Evolutionary conservation across 768 basidiomycete species (phyloP).

Genomic region (Trametes coccinea): DNA sequence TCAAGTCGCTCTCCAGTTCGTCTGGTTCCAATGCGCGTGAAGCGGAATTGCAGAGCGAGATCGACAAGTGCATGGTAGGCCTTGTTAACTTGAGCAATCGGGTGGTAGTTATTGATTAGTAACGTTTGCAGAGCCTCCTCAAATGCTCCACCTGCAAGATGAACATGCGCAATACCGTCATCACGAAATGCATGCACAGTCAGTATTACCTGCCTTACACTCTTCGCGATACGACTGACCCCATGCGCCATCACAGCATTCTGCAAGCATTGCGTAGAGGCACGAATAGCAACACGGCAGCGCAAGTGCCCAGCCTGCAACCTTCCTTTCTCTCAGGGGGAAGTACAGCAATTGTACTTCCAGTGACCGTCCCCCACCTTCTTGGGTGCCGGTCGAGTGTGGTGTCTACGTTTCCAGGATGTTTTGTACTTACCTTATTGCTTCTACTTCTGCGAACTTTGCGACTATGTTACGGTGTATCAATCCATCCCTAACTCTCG

Average conservation of each 20-base stretch:
- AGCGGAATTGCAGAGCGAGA: slow-evolving; percentile 46
- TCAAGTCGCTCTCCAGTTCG: slow-evolving; percentile 40
- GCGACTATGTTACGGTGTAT: not conserved
- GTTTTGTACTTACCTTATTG: slow-evolving; percentile 15
- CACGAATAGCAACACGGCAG: slow-evolving; percentile 85
- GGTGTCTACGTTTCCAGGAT: not conserved
- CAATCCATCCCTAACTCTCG: not conserved
- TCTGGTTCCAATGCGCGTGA: slow-evolving; percentile 33
- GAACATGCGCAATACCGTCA: slow-evolving; percentile 74
- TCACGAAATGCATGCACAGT: slow-evolving; percentile 94
- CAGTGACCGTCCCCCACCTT: slow-evolving; percentile 37
- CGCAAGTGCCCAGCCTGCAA: slow-evolving; percentile 94
- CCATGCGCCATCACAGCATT: slow-evolving; percentile 54
- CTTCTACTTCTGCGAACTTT: not conserved
- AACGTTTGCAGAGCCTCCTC: slow-evolving; percentile 61
- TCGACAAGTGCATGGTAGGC: slow-evolving; percentile 59
- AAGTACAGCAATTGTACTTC: slow-evolving; percentile 71
- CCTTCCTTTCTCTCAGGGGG: slow-evolving; percentile 75
- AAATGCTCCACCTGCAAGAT: slow-evolving; percentile 87
- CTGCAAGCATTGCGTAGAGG: slow-evolving; percentile 81
- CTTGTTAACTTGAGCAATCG: no score
- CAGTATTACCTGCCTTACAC: slow-evolving; percentile 34
- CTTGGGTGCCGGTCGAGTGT: slow-evolving; percentile 25
- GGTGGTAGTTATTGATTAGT: not conserved
- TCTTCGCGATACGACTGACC: not conserved